phyloP scores from a whole-genome alignment of 106 monocot species.

The Dioscorea alata region DNA sequence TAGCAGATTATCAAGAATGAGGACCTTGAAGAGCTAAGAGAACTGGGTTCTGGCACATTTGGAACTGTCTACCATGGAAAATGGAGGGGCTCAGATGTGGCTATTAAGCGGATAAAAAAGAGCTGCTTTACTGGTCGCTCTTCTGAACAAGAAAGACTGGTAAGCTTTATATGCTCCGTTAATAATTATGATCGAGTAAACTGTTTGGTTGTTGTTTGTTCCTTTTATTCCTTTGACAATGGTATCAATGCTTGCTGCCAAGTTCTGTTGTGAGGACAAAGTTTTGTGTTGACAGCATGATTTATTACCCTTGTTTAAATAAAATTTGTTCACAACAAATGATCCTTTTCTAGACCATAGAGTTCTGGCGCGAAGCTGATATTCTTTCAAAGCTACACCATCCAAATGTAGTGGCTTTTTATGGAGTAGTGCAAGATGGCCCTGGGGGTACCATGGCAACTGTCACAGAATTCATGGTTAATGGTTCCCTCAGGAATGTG shows the following conservation, averaged over 20 bases:
- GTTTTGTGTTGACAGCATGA: no score
- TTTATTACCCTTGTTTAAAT: no score
- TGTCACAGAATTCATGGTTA: slow-evolving; percentile 89
- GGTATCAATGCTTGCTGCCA: no score
- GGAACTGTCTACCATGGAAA: slow-evolving; percentile 96
- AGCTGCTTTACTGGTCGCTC: slow-evolving; percentile 83
- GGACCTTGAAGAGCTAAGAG: slow-evolving; percentile 88
- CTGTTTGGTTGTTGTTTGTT: no score
- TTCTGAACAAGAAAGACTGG: slow-evolving; percentile 91
- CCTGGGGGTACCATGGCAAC: slow-evolving; percentile 81
- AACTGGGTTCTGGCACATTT: slow-evolving; percentile 92
- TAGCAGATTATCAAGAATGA: slow-evolving; percentile 84
- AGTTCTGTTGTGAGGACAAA: no score
- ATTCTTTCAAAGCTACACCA: slow-evolving; percentile 94
- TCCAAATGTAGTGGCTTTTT: slow-evolving; percentile 92
- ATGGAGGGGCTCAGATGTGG: slow-evolving; percentile 98
- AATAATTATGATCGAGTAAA: no score
- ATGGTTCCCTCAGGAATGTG: slow-evolving; percentile 83
- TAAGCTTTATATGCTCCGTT: slow-evolving; percentile 11
- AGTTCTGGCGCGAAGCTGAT: slow-evolving; percentile 91
- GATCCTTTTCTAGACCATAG: slow-evolving; percentile 45
- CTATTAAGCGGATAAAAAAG: slow-evolving; percentile 93
- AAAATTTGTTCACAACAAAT: background rate
- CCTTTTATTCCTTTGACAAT: no score
- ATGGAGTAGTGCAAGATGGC: slow-evolving; percentile 83